Evolutionary conservation across 2,329 filamentous ascomycete genomes (phyloP).

Genomic region (Talaromyces sp.): DNA sequence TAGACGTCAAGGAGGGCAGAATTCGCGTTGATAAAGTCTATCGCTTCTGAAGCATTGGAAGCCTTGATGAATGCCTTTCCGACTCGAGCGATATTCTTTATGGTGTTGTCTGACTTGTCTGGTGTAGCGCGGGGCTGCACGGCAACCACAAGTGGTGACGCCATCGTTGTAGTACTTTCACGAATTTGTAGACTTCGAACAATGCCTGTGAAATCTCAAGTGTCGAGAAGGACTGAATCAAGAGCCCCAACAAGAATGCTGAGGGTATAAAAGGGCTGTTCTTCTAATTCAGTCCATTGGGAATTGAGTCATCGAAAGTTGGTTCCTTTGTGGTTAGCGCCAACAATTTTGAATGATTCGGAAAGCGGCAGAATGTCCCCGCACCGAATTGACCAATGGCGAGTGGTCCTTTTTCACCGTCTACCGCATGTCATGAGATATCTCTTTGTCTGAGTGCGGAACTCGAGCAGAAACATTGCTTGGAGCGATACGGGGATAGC

Average conservation of each 20-base stretch:
- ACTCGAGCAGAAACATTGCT: too few relatives aligned
- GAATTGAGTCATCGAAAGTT: not conserved
- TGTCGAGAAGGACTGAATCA: not conserved
- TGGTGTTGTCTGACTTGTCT: slow-evolving; percentile 42
- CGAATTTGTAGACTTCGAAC: not conserved
- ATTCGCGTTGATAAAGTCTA: slow-evolving; percentile 53
- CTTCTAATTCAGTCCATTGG: not conserved
- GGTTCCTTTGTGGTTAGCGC: not conserved
- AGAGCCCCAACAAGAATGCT: too few relatives aligned
- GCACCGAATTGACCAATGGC: not conserved
- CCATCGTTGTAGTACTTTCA: slow-evolving; percentile 25
- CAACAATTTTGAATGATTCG: not conserved
- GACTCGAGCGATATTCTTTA: slow-evolving; percentile 54
- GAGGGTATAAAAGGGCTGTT: too few relatives aligned
- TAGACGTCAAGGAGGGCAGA: slow-evolving; percentile 58
- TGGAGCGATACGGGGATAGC: too few relatives aligned
- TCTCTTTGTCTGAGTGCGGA: too few relatives aligned
- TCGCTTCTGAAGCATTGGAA: slow-evolving; percentile 34
- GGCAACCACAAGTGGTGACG: slow-evolving; percentile 40
- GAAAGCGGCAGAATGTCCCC: slow-evolving; percentile 2
- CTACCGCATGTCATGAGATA: too few relatives aligned
- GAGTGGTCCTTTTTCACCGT: not conserved
- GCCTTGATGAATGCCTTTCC: slow-evolving; percentile 54
- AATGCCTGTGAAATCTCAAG: not conserved
- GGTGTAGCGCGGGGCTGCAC: slow-evolving; percentile 34